Base-by-base conservation (phyloP, 2,329 filamentous ascomycete species). In the Ceratocystis colombiana region DNA sequence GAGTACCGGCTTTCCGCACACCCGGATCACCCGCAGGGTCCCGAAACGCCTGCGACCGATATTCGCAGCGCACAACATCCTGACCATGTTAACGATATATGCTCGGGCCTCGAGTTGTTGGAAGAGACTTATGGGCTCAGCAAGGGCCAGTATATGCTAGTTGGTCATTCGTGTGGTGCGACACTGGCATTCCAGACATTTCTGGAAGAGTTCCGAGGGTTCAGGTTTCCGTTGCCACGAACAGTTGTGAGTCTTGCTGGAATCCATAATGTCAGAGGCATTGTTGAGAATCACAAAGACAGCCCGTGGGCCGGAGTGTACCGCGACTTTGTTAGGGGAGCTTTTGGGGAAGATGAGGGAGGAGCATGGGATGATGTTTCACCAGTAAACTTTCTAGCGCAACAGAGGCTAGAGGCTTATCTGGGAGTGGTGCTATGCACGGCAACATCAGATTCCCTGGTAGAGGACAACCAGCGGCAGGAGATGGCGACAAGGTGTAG, bases 91-190 rank as follows among this genome's bases (percentile, higher is more conserved):
- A 73, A 76, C 20, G 85, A 88, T 70, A 76, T 87, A 48, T 74
- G 78, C n/a, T 70, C 73, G 1, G 84, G 79, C 0, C 73, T 88
- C 8, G 70, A 74, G 0, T 79, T 78, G 65, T 73, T 86, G 7
- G 75, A 79, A 67, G 70, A 74, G 7, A 73, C 77, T 17, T 80
- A 82, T 70, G 72, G 73, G 6, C 76, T 85, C 48, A 72, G 70
- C n/a, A 74, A 76, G 66, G 72, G 25, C 6, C 41, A 71, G 44
- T 86, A 85, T 73, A 73, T 87, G 3, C 77, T 87, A 25, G 74
- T 82, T 3, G 85, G 85, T 0, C 85, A 88, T 71, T 84, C 81
- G 2, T 85, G 83, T 67, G 85, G 85, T 61, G 84, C 82, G 2
- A 82, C 80, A 1, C 70, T 85, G 45, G 75, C 78, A 0, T 74